phyloP scores from a whole-genome alignment of 306 rosid genomes.

The Begonia fuchsioides region DNA sequence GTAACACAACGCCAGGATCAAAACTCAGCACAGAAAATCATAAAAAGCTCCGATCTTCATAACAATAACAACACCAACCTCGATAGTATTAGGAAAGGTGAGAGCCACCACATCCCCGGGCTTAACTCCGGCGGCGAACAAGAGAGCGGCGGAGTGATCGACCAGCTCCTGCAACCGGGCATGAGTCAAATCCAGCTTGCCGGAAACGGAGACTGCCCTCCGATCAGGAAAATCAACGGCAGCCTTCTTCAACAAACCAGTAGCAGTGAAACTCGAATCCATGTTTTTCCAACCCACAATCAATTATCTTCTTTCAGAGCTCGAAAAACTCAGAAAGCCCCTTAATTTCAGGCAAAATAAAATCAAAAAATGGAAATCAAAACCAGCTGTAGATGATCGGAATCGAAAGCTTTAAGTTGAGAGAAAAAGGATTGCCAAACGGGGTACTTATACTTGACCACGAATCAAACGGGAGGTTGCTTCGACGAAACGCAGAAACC shows the following conservation, averaged over 20 bases:
- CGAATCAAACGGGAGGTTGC: too few relatives aligned
- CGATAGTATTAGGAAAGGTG: conserved; percentile 67
- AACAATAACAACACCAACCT: conserved; percentile 21
- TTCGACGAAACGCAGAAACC: too few relatives aligned
- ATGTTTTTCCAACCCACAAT: too few relatives aligned
- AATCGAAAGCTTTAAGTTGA: too few relatives aligned
- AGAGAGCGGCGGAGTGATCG: conserved; percentile 44
- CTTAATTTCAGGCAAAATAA: too few relatives aligned
- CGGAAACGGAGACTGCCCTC: conserved; percentile 55
- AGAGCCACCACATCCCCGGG: conserved; percentile 70
- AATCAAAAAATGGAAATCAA: too few relatives aligned
- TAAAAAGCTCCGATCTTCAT: not conserved
- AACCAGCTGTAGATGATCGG: too few relatives aligned
- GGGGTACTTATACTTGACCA: too few relatives aligned
- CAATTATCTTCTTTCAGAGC: too few relatives aligned
- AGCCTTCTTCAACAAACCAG: conserved; percentile 31
- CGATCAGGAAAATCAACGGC: conserved; percentile 32
- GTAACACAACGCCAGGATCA: conserved; percentile 4
- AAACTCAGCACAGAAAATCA: not conserved
- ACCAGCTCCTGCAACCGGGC: conserved; percentile 30
- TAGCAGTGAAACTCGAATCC: conserved; percentile 19
- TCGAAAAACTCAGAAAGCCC: too few relatives aligned
- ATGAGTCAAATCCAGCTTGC: conserved; percentile 46
- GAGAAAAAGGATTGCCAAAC: too few relatives aligned
- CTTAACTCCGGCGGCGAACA: conserved; percentile 39